Evolutionary conservation across 768 basidiomycete genomes (phyloP), one percentile per base, ranked within the genome.

Genomic region (Phylloporus sp.): DNA sequence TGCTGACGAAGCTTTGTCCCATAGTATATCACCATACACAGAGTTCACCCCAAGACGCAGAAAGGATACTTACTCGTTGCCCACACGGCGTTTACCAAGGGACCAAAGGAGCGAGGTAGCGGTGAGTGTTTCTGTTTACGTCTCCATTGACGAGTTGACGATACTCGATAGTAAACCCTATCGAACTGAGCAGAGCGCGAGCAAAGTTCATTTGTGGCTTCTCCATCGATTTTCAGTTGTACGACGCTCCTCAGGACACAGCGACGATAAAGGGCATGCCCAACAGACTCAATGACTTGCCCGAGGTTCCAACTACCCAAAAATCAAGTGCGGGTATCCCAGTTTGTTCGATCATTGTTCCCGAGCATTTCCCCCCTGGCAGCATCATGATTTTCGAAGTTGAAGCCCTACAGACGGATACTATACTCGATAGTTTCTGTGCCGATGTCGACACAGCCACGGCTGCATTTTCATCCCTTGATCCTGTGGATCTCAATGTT

Each of bases 351-450:
- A 83, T 98, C 53, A 61, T 79, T 18, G 82, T 97, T 2, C 97
- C 97, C 0, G 86, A 93, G 32, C 73, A 76, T 60, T 99, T 98
- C 72, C 94, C 95, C n/a, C 94, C 95, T 0, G 95, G 95, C 10
- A 92, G 90, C 53, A 82, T 98, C 62, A 85, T 97, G 87, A 60
- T 99, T 18, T 97, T 97, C 63, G 82, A 86, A 63, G 97, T 95
- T 0, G 84, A 88, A 57, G 76, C 91, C 45, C 80, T 91, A 59
- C 84, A 85, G 22, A 71, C 88, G 50, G 88, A 92, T 52, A 55
- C 78, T 2, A 70, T 77, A 0, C 76, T 98, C 3, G 95, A 97
- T 54, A 64, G 66, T 2, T 83, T 88, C 59, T 95, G 92, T 68
- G 72, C 76, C 6, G 76, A 80, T 11, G 86, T 81, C 7, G 88